Evolutionary conservation across 257 asterid genomes (phyloP).

Genomic region (Linderniella brevidens): DNA sequence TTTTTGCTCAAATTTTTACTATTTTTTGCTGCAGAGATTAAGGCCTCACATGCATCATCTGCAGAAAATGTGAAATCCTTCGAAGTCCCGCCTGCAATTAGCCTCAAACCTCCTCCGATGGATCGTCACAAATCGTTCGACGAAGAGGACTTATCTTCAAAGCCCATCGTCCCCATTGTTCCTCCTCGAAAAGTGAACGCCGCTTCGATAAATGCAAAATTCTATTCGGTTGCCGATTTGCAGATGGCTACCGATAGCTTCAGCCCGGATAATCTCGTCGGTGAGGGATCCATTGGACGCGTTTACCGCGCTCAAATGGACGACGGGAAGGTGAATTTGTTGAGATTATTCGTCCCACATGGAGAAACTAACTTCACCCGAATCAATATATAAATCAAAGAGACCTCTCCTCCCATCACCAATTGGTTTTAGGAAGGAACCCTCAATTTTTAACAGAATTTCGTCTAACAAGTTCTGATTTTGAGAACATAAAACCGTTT

Average conservation of each 20-base stretch:
- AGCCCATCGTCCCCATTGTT: constrained; percentile 26
- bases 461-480: too few species aligned
- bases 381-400: too few species aligned
- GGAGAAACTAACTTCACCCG: too few species aligned
- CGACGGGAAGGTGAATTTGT: constrained; percentile 73
- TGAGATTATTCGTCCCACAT: too few species aligned
- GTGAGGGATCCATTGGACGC: constrained; percentile 84
- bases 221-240: constrained; percentile 2
- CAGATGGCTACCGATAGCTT: constrained; percentile 68
- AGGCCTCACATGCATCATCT: constrained; percentile 38
- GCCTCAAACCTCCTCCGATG: constrained; percentile 67
- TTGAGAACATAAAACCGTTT: too few species aligned
- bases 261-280: constrained; percentile 57
- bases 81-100: constrained; percentile 36
- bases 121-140: constrained; percentile 75
- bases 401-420: too few species aligned
- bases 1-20: not conserved
- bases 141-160: constrained; percentile 14
- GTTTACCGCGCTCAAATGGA: constrained; percentile 71
- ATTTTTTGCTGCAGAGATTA: constrained; percentile 35
- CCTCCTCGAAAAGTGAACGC: constrained; percentile 43
- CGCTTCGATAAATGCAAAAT: constrained; percentile 42
- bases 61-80: constrained; percentile 29
- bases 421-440: too few species aligned
- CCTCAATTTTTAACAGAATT: too few species aligned